Conservation (phyloP, 208 protist genomes). For the Leishmania turanica region DNA sequence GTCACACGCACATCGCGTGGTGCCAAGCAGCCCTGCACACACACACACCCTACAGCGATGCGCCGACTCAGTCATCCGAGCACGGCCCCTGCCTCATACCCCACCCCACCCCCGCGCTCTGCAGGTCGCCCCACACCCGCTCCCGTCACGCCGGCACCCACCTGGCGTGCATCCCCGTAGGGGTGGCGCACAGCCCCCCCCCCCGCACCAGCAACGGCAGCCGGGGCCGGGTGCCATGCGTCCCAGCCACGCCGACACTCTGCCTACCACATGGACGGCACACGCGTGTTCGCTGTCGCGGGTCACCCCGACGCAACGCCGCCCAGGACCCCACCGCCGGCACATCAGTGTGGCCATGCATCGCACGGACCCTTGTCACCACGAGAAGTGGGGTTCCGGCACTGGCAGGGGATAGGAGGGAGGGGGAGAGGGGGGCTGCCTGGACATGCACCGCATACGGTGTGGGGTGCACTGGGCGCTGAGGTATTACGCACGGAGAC, state of each 20-base stretch:
- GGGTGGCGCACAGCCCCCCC: not conserved
- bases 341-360: too few species aligned
- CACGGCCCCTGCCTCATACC: not conserved
- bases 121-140: not conserved
- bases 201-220: not conserved
- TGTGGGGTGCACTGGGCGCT: too few species aligned
- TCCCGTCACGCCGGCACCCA: not conserved
- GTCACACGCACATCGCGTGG: not conserved
- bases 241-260: not conserved
- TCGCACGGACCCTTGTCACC: not conserved
- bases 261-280: not conserved
- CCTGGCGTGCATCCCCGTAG: not conserved
- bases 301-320: too few species aligned
- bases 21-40: not conserved
- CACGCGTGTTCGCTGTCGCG: not conserved
- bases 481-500: not conserved
- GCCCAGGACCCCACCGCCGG: too few species aligned
- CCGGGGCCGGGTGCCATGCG: not conserved
- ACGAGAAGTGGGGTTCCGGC: not conserved
- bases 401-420: not conserved
- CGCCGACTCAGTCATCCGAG: not conserved
- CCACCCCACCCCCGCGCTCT: not conserved
- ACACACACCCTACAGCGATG: not conserved
- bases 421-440: not conserved
- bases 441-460: too few species aligned